phyloP scores from a whole-genome alignment of 768 basidiomycete genomes.

The Mrakia hoshinonis region DNA sequence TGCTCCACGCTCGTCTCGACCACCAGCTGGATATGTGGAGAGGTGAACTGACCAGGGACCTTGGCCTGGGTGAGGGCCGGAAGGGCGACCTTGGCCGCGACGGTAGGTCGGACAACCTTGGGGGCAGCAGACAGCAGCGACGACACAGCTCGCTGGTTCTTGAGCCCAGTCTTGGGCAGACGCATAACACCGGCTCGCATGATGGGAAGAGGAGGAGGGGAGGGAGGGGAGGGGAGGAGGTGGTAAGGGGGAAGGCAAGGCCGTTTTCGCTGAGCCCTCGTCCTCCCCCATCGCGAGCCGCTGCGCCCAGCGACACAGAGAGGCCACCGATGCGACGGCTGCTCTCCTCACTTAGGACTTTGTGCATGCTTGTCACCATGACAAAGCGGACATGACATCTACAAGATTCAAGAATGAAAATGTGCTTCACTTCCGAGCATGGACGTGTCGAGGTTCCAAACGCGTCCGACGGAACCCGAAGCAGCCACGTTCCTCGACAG shows the following conservation, averaged over 20 bases:
- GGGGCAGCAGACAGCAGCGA: constrained; percentile 15
- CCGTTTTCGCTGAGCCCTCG: neutral
- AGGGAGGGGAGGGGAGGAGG: neutral
- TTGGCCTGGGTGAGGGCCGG: constrained; percentile 15
- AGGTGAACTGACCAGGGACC: constrained; percentile 13
- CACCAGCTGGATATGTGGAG: neutral
- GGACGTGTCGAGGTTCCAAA: neutral
- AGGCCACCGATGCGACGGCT: too few relatives aligned
- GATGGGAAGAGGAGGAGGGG: constrained; percentile 5
- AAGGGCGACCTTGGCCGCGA: constrained; percentile 17
- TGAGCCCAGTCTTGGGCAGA: constrained; percentile 26
- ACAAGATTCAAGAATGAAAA: too few relatives aligned
- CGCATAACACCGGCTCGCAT: constrained; percentile 25
- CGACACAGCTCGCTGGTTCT: constrained; percentile 27
- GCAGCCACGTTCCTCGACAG: neutral
- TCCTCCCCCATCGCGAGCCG: too few relatives aligned
- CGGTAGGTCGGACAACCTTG: constrained; percentile 20
- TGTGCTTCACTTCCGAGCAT: too few relatives aligned
- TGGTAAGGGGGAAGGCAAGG: neutral
- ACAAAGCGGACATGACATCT: too few relatives aligned
- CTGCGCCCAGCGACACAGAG: too few relatives aligned
- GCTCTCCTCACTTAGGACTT: too few relatives aligned
- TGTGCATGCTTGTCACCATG: too few relatives aligned
- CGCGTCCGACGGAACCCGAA: neutral
- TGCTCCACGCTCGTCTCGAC: neutral